Conservation (phyloP, 1,139 yeast species). For the Yamadazyma sp. region DNA sequence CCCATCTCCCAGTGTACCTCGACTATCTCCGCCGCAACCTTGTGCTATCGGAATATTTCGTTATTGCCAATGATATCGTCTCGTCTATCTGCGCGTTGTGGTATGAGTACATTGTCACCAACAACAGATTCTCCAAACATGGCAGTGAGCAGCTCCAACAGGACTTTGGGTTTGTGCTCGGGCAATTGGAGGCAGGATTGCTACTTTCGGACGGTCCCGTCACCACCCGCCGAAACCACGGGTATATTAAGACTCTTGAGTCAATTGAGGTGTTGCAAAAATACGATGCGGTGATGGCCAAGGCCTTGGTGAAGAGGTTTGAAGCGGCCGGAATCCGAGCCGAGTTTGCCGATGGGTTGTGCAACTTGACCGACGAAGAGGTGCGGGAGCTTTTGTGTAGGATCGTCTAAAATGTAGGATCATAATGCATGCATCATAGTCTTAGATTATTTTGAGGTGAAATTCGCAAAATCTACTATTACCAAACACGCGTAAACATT, state of each 20-base stretch:
- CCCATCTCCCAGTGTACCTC: constrained; percentile 36
- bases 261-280: constrained; percentile 42
- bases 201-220: constrained; percentile 19
- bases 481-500: not conserved
- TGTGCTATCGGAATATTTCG: constrained; percentile 27
- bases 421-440: not conserved
- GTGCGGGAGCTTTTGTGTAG: constrained; percentile 30
- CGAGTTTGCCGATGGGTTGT: constrained; percentile 23
- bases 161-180: constrained; percentile 53
- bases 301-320: constrained; percentile 12
- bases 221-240: constrained; percentile 29
- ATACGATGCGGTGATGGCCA: constrained; percentile 23
- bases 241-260: constrained; percentile 31
- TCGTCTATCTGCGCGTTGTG: constrained; percentile 48
- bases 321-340: constrained; percentile 22
- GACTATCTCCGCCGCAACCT: constrained; percentile 30
- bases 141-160: constrained; percentile 59
- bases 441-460: too few relatives aligned
- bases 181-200: constrained; percentile 26
- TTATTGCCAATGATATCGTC: constrained; percentile 40
- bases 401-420: constrained; percentile 11
- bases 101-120: constrained; percentile 59
- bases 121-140: constrained; percentile 54
- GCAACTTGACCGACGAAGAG: constrained; percentile 35
- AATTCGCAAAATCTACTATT: too few relatives aligned